Conservation (phyloP, 2,329 filamentous ascomycete species). For the Leptographium galeiforme region DNA sequence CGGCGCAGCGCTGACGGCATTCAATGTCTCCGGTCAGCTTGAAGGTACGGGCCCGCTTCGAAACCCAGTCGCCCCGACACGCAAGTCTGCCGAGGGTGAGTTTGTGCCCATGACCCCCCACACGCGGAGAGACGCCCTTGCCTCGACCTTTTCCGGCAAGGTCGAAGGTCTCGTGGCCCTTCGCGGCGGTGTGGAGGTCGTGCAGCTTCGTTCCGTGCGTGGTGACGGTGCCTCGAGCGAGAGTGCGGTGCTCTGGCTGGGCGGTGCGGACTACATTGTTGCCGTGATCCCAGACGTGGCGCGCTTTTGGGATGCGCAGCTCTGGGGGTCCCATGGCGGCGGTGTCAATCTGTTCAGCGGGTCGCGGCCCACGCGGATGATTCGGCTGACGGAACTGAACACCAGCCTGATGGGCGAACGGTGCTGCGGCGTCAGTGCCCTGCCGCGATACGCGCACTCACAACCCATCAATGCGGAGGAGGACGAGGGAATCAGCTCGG, state of each 20-base stretch:
- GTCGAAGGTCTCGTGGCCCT: constrained; percentile 38
- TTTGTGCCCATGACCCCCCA: constrained; percentile 54
- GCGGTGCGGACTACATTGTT: constrained; percentile 38
- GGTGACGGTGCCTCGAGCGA: constrained; percentile 36
- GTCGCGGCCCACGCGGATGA: constrained; percentile 39
- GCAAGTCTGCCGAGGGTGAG: constrained; percentile 27
- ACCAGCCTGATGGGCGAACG: constrained; percentile 43
- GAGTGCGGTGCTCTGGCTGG: constrained; percentile 42
- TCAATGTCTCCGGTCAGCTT: constrained; percentile 44
- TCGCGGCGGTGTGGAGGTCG: constrained; percentile 38
- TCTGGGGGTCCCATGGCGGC: constrained; percentile 35
- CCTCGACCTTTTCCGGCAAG: constrained; percentile 27
- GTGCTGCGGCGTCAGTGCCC: constrained; percentile 36
- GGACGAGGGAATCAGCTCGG: constrained; percentile 8
- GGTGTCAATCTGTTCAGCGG: constrained; percentile 43
- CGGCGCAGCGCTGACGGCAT: constrained; percentile 44
- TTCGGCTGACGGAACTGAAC: constrained; percentile 38
- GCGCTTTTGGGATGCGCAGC: constrained; percentile 47
- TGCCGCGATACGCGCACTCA: constrained; percentile 21
- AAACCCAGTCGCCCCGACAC: constrained; percentile 20
- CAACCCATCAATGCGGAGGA: constrained; percentile 10
- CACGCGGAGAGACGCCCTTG: constrained; percentile 39
- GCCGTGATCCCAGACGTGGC: constrained; percentile 41
- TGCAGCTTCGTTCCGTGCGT: constrained; percentile 26
- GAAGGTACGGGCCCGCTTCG: constrained; percentile 45